phyloP scores from a whole-genome alignment of 306 rosid genomes.

The Hippophae gyantsensis region DNA sequence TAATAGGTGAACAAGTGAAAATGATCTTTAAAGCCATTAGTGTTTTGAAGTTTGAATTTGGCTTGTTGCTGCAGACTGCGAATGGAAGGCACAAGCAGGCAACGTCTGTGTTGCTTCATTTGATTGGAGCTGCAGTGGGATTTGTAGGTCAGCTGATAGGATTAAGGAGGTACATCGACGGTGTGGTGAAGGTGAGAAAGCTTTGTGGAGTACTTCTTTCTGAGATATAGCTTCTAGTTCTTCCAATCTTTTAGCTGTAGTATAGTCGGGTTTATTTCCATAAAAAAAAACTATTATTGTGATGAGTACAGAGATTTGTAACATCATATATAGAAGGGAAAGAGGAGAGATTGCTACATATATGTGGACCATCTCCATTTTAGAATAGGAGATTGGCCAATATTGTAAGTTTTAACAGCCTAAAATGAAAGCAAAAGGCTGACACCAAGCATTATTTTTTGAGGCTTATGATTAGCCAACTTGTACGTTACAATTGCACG shows the following conservation, averaged over 20 bases:
- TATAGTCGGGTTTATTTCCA: conserved; percentile 14
- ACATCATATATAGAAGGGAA: conserved; percentile 24
- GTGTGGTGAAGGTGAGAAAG: conserved; percentile 89
- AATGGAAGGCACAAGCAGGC: conserved; percentile 99
- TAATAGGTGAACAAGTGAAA: too few relatives aligned
- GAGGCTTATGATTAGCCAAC: conserved; percentile 61
- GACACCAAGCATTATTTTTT: conserved; percentile 51
- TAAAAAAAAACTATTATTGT: background rate
- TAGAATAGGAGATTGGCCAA: conserved; percentile 52
- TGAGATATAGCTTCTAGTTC: conserved; percentile 29
- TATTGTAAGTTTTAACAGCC: conserved; percentile 33
- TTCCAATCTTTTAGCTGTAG: conserved; percentile 39
- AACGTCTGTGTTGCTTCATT: conserved; percentile 93
- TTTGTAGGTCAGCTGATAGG: conserved; percentile 90
- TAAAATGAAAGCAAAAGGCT: conserved; percentile 26
- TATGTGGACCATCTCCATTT: conserved; percentile 62
- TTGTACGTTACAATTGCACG: conserved; percentile 50
- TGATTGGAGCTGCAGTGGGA: conserved; percentile 98
- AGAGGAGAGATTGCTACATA: conserved; percentile 13
- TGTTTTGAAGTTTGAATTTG: conserved; percentile 2
- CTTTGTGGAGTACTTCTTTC: conserved; percentile 86
- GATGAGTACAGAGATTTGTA: conserved; percentile 34
- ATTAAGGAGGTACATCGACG: conserved; percentile 91
- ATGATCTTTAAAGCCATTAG: too few relatives aligned
- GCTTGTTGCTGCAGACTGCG: conserved; percentile 69